Conservation (phyloP, 1,284 basidiomycete species). For the Irpex sp. region DNA sequence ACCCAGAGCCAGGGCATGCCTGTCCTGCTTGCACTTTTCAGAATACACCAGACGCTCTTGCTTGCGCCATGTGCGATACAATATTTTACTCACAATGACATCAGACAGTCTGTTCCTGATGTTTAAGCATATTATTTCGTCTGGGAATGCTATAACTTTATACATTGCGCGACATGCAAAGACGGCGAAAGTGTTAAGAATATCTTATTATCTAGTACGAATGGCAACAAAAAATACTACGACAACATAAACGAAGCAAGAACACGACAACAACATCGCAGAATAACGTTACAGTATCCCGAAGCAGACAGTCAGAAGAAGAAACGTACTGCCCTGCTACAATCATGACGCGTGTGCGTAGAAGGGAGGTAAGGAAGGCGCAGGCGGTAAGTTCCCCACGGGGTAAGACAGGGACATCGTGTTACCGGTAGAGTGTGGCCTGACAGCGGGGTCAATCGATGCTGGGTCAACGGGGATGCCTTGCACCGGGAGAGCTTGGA, state of each 20-base stretch:
- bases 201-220: constrained; percentile 12
- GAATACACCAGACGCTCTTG: constrained; percentile 18
- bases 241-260: constrained; percentile 10
- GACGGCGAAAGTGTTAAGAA: constrained; percentile 15
- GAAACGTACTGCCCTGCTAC: constrained; percentile 4
- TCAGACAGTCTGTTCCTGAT: background rate
- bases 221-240: constrained; percentile 6
- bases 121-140: constrained; percentile 1
- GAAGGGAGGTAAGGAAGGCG: constrained; percentile 11
- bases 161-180: constrained; percentile 6
- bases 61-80: constrained; percentile 27
- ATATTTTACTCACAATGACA: constrained; percentile 9
- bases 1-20: constrained; percentile 7
- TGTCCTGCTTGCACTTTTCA: constrained; percentile 30
- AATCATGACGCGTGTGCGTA: constrained; percentile 11
- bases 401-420: constrained; percentile 5
- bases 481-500: constrained; percentile 6
- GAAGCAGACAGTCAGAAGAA: background rate
- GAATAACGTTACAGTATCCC: background rate
- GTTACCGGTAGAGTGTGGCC: constrained; percentile 24
- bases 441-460: constrained; percentile 16
- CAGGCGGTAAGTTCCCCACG: background rate
- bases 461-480: constrained; percentile 9
- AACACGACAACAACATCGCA: constrained; percentile 1
- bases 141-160: constrained; percentile 8